Percentiles rank a stretch among this genome's conserved stretches.
Conservation (phyloP, 306 rosid genomes). For the Lithocarpus polystachyus region DNA sequence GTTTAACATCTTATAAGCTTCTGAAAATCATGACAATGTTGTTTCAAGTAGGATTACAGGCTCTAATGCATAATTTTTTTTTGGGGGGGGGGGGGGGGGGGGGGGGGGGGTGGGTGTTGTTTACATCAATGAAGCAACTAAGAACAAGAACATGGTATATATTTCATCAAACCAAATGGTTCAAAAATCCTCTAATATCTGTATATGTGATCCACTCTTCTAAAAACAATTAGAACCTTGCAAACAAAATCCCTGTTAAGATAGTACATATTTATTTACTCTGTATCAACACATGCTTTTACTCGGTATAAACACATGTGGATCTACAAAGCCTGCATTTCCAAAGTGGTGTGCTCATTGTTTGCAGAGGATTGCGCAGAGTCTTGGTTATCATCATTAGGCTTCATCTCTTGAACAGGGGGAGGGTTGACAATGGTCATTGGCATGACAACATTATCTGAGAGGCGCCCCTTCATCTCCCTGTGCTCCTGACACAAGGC, state of each 20-base stretch:
- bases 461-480: constrained; percentile 85
- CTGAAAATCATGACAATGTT: not conserved
- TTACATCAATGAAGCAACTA: not conserved
- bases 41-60: not conserved
- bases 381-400: constrained; percentile 40
- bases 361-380: constrained; percentile 46
- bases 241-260: constrained; percentile 3
- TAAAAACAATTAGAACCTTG: not conserved
- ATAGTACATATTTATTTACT: not conserved
- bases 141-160: not conserved
- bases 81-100: no score
- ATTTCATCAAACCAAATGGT: not conserved
- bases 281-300: not conserved
- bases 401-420: constrained; percentile 79
- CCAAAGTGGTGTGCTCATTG: constrained; percentile 64
- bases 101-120: rapidly evolving
- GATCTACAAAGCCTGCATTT: constrained; percentile 74
- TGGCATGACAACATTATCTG: constrained; percentile 52
- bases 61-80: not conserved
- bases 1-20: not conserved
- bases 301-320: constrained; percentile 2
- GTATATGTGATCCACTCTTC: constrained; percentile 2
- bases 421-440: constrained; percentile 88
- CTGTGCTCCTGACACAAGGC: constrained; percentile 98
- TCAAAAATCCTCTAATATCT: not conserved